Evolutionary conservation across 805 yeast species (phyloP).

Genomic region (Hanseniaspora thailandica): DNA sequence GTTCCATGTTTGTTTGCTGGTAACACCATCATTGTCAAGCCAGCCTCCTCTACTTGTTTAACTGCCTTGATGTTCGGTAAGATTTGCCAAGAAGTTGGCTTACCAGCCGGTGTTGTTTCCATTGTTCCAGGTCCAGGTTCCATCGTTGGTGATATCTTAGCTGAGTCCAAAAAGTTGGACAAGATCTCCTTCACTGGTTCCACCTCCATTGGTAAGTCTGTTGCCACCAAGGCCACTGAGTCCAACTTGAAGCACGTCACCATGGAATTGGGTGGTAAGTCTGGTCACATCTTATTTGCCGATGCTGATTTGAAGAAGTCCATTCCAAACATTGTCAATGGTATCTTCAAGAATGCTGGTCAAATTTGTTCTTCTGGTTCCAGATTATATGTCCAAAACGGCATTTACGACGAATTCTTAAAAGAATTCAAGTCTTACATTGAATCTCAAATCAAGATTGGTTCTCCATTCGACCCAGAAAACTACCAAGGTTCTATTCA

Average conservation of each 20-base stretch:
- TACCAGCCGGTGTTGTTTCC: constrained; percentile 67
- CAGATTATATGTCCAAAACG: constrained; percentile 64
- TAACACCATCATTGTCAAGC: constrained; percentile 59
- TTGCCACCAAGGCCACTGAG: constrained; percentile 58
- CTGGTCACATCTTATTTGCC: constrained; percentile 61
- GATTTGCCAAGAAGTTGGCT: constrained; percentile 54
- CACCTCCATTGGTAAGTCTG: constrained; percentile 59
- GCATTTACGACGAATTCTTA: constrained; percentile 51
- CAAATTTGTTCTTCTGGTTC: constrained; percentile 79
- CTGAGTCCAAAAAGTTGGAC: constrained; percentile 56
- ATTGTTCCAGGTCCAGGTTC: constrained; percentile 66
- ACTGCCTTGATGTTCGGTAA: constrained; percentile 54
- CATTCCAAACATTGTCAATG: constrained; percentile 42
- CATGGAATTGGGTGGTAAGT: constrained; percentile 74
- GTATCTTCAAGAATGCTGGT: constrained; percentile 71
- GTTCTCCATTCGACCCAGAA: constrained; percentile 59
- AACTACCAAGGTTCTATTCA: constrained; percentile 72
- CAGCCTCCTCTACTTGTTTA: constrained; percentile 69
- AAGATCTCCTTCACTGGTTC: constrained; percentile 78
- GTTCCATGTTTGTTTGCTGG: constrained; percentile 73
- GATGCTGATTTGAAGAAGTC: constrained; percentile 46
- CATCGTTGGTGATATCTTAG: constrained; percentile 58
- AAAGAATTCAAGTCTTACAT: constrained; percentile 47
- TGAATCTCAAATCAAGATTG: constrained; percentile 48
- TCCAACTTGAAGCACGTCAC: constrained; percentile 70